Evolutionary conservation across 2,329 filamentous ascomycete species (phyloP), one percentile per base, ranked within the genome.

Genomic region (Ascochyta koolunga): DNA sequence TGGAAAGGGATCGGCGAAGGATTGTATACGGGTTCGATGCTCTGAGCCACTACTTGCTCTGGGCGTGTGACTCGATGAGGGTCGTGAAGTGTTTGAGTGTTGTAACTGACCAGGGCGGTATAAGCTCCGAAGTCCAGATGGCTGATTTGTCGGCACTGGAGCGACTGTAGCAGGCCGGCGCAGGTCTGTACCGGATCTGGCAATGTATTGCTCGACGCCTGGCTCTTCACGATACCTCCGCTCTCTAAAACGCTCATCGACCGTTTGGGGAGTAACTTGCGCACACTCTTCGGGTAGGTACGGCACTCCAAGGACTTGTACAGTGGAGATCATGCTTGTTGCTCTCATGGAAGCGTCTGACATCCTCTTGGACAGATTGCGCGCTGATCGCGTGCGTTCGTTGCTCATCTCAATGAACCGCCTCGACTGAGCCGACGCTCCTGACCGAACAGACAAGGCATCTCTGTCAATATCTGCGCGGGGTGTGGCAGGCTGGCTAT

Each of bases 401-500:
- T 66, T 51, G 22, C 61, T 70, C 50, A 69, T 43, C 16, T 69
- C 62, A 3, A 68, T 60, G 38, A 74, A 70, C 15, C 67, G 67
- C 56, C 55, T 68, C 10, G 70, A 70, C n/a, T 64, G 67, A 38
- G 67, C 65, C 4, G 68, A 68, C 9, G 64, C 62, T 1, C 61
- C 33, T 9, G 52, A 50, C 7, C 37, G 46, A 13, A 56, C 32
- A 16, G 53, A 50, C 5, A 45, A 22, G 5, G 22, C 22, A 8
- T 50, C 47, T 25, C 18, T 31, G 18, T 47, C 46, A 15, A 24
- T 3, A 8, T 43, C 46, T 33, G 29, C 42, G 5, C 48, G 65
- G 32, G 71, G 72, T 21, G 70, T 73, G 7, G 54, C 63, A 36
- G 70, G 67, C 50, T 73, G 71, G 41, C 71, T 74, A 54, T 71